These are phyloP conservation scores for Dissophora ornata DNA, from an alignment of 192 early-diverging fungal genomes.

Conservation along the genomic window DNA sequence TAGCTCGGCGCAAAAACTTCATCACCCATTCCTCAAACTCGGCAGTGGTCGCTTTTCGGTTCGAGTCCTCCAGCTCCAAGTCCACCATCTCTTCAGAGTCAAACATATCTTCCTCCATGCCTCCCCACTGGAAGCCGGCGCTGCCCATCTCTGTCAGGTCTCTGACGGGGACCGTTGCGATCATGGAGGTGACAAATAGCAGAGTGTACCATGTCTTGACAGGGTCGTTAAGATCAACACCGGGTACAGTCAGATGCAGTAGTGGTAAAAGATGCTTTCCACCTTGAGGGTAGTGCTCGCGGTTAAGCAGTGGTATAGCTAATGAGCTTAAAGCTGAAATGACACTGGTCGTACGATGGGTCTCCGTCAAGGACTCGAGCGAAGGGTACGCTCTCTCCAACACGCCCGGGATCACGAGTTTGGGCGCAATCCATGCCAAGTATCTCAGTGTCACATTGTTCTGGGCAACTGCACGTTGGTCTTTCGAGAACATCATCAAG, in stretches of 20 bases:
- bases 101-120: slow-evolving; percentile 59
- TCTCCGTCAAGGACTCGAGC: slow-evolving; percentile 85
- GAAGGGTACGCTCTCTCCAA: slow-evolving; percentile 90
- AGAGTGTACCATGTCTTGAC: slow-evolving; percentile 80
- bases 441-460: slow-evolving; percentile 74
- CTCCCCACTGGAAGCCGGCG: slow-evolving; percentile 53
- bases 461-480: slow-evolving; percentile 67
- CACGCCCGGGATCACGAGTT: slow-evolving; percentile 81
- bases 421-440: slow-evolving; percentile 76
- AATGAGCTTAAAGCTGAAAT: slow-evolving; percentile 79
- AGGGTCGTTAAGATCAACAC: slow-evolving; percentile 94
- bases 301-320: slow-evolving; percentile 77
- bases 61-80: slow-evolving; percentile 74
- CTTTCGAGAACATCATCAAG: slow-evolving; percentile 81
- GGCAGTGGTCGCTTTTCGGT: slow-evolving; percentile 75
- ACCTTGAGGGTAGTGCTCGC: slow-evolving; percentile 84
- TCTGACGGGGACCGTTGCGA: slow-evolving; percentile 72
- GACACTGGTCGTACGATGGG: slow-evolving; percentile 89
- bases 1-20: slow-evolving; percentile 82
- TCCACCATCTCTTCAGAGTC: slow-evolving; percentile 59
- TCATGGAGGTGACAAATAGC: slow-evolving; percentile 73
- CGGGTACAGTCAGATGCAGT: slow-evolving; percentile 84
- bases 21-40: slow-evolving; percentile 91
- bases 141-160: slow-evolving; percentile 68
- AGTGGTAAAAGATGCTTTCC: slow-evolving; percentile 83